Base-by-base conservation (phyloP, 129 eudicot species). In the Sambucus nigra region DNA sequence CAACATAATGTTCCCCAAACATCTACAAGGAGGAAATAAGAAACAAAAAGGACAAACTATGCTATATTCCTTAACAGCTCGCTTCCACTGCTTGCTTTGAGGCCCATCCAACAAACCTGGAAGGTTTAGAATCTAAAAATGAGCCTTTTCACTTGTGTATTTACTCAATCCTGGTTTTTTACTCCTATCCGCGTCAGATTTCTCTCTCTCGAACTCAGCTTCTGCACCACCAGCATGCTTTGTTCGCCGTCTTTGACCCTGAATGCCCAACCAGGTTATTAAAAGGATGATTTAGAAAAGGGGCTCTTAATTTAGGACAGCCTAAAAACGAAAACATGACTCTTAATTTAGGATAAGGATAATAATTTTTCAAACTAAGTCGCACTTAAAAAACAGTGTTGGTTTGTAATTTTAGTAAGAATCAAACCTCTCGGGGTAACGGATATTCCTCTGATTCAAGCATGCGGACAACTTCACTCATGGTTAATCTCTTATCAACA, bases 381-480 rank as follows among this genome's bases (percentile, higher is more conserved):
- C 38, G 9, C 38, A 31, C 5, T 3, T 3, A 31, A 31, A 31
- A 31, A 31, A 9, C 9, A 31, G 42, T 2, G 42, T 7, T 7
- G 42, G 13, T 7, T 1, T 8, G 42, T 2, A 8, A 1, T 35
- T 35, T 2, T 7, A 8, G 42, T 35, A 15, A 3, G 7, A 14
- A 66, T 41, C 69, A 57, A 65, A 86, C 95, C 95, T 86, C 87
- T 62, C 86, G 70, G 31, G 81, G 66, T 53, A 86, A 59, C 2
- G 95, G 84, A 61, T 78, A 81, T 56, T 86, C 95, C 42, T 81
- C 87, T 5, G 95, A 86, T 60, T 86, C 95, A n/a, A 81, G 95
- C 92, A 86, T 86, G 7, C 92, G 87, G 20, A 75, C 95, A 35
- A 81, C 92, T 68, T 81, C 92, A 64, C 95, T 71, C 95, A 86